A percentile compares a stretch with the other conserved stretches of the same genome.
phyloP scores from a whole-genome alignment of 73 alveolate genomes.

The Paramecium pentaurelia region DNA sequence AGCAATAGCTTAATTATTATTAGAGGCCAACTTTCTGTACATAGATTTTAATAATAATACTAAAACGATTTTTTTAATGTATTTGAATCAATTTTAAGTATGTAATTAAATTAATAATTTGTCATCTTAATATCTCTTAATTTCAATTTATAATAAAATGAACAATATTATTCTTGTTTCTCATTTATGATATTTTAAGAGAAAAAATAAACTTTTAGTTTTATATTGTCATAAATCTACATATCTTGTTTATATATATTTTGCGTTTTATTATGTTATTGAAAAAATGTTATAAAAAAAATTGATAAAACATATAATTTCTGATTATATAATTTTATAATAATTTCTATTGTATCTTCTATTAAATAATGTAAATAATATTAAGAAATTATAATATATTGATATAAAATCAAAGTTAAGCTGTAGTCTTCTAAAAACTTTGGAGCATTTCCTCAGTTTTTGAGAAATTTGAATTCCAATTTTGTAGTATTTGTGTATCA shows the following conservation, averaged over 20 bases:
- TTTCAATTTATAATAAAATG: background rate
- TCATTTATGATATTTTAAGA: background rate
- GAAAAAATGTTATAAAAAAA: background rate
- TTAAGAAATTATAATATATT: background rate
- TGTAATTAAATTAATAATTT: background rate
- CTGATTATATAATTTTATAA: background rate
- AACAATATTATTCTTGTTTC: background rate
- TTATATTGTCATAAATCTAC: background rate
- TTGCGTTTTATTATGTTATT: background rate
- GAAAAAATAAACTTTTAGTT: background rate
- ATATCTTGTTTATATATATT: background rate
- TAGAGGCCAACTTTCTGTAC: background rate
- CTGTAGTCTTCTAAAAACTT: constrained; percentile 5
- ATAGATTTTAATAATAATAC: background rate
- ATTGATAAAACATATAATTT: no score
- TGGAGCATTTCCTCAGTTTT: background rate
- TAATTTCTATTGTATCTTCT: background rate
- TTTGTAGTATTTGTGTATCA: background rate
- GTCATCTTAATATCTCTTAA: background rate
- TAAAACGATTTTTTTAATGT: background rate
- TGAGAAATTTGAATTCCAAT: constrained; percentile 4
- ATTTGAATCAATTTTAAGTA: background rate
- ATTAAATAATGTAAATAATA: background rate
- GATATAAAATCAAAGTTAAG: background rate
- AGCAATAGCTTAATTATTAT: background rate